These are phyloP conservation scores for Dendrocalamus sinicus DNA, from an alignment of 176 grass and related monocot genomes.

Conservation along the genomic window DNA sequence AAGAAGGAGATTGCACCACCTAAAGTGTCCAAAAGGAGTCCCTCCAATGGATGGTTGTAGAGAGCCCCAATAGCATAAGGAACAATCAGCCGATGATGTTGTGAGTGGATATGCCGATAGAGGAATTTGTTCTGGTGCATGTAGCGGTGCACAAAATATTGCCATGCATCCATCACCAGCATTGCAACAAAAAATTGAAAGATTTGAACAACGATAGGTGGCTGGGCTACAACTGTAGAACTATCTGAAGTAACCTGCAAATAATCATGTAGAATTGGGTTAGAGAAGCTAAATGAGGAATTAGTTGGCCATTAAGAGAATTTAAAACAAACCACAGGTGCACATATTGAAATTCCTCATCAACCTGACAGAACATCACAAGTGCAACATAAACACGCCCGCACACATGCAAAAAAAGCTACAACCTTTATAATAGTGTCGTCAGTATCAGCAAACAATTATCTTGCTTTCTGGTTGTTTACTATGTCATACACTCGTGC, in stretches of 20 bases:
- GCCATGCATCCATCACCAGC: conserved; percentile 89
- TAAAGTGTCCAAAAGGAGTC: conserved; percentile 83
- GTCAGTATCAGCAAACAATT: background rate
- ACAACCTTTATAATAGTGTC: background rate
- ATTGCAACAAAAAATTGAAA: conserved; percentile 82
- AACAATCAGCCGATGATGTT: conserved; percentile 78
- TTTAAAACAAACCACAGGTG: background rate
- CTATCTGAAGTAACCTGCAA: conserved; percentile 75
- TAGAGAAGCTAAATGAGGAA: background rate
- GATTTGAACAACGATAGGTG: conserved; percentile 59
- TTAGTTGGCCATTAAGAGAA: background rate
- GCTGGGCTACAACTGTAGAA: conserved; percentile 61
- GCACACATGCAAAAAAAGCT: background rate
- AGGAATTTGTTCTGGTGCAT: conserved; percentile 98
- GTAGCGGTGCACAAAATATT: conserved; percentile 89
- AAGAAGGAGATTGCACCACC: conserved; percentile 88
- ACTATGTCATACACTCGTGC: background rate
- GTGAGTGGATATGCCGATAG: conserved; percentile 77
- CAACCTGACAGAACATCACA: background rate
- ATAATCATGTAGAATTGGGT: conserved; percentile 15
- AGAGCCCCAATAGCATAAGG: conserved; percentile 90
- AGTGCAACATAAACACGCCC: background rate
- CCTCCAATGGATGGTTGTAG: conserved; percentile 93
- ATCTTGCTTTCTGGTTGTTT: background rate
- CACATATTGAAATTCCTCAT: background rate